Conservation (phyloP, 1,284 basidiomycete species). For the Ceratorhiza oryzae-sativae region DNA sequence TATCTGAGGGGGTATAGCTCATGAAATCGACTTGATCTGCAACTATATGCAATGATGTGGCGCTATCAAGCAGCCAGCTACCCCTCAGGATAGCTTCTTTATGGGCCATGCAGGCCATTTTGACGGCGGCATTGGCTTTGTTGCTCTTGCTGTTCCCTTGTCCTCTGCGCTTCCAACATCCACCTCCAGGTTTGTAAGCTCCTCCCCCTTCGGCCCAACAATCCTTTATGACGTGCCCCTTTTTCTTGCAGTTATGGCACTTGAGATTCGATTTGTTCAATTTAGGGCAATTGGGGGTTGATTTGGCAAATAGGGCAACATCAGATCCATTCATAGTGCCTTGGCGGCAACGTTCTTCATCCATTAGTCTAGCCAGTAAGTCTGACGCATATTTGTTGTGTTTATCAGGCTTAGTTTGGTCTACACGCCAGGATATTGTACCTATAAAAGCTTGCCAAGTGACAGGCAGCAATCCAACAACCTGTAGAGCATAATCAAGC, state of each 20-base stretch:
- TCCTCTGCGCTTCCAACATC: neutral
- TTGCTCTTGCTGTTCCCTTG: neutral
- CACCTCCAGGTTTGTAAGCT: conserved; percentile 1
- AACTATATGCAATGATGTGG: neutral
- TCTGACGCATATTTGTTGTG: neutral
- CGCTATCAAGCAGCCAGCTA: neutral
- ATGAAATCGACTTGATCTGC: neutral
- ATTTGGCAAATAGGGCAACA: neutral
- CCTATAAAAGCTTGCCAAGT: conserved; percentile 15
- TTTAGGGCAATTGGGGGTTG: neutral
- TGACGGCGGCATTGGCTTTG: neutral
- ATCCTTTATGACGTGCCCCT: neutral
- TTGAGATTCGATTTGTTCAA: no score
- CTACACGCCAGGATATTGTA: conserved; percentile 13
- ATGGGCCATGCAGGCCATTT: conserved; percentile 11
- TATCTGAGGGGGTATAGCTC: neutral
- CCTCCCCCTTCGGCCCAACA: neutral
- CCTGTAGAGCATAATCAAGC: conserved; percentile 13
- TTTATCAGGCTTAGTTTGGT: neutral
- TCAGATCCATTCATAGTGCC: neutral
- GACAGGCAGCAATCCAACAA: conserved; percentile 4
- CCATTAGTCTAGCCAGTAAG: conserved; percentile 10
- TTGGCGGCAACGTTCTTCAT: neutral
- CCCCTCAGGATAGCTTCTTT: neutral
- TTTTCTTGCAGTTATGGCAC: neutral